Percentiles rank a stretch among this genome's conserved stretches.
These are phyloP conservation scores for Backusella parvicylindrica DNA, from an alignment of 192 early-diverging fungal genomes.

Conservation along the genomic window DNA sequence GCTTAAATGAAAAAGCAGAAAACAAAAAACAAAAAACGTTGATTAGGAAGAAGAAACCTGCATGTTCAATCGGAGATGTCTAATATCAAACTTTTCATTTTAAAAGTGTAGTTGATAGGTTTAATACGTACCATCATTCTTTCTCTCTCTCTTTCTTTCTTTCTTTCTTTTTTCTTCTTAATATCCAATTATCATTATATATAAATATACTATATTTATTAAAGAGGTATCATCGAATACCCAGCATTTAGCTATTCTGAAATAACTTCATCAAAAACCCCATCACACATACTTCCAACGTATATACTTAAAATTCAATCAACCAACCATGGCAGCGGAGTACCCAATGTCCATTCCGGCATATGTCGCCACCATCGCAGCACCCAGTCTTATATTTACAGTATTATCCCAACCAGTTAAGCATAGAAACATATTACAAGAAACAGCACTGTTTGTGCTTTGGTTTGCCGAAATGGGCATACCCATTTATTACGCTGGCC, in stretches of 20 bases:
- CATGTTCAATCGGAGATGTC: background rate
- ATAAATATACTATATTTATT: background rate
- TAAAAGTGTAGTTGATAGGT: background rate
- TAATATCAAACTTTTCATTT: background rate
- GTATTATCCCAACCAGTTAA: conserved; percentile 5
- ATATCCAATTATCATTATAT: background rate
- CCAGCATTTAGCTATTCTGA: background rate
- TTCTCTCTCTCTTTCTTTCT: background rate
- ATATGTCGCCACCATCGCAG: background rate
- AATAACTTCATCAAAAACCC: background rate
- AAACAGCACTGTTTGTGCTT: background rate
- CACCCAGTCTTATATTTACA: conserved; percentile 7
- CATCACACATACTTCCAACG: background rate
- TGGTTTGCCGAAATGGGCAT: conserved; percentile 5
- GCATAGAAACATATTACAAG: background rate
- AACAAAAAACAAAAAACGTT: background rate
- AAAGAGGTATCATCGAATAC: background rate
- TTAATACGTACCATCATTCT: background rate
- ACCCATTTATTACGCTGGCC: conserved; percentile 14
- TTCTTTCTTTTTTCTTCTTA: background rate
- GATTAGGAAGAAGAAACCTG: background rate
- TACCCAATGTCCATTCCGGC: background rate
- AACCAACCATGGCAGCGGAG: background rate
- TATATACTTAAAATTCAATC: background rate
- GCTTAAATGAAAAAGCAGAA: background rate